Evolutionary conservation across 768 basidiomycete genomes (phyloP).

Genomic region (Lentinula boryana): DNA sequence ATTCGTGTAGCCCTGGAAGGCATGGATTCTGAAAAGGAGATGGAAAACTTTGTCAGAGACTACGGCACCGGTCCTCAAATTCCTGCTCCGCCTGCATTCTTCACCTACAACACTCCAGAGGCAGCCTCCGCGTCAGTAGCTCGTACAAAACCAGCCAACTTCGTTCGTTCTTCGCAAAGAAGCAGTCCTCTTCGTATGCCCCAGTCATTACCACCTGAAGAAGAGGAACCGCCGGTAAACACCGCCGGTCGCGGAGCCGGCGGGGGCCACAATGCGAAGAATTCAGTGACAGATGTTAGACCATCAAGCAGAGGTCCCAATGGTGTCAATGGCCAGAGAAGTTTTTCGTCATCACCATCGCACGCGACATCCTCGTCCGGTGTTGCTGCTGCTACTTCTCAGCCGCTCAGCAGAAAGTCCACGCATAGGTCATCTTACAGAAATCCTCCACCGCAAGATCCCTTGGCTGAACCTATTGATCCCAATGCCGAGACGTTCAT

Average conservation of each 20-base stretch:
- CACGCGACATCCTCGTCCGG: constrained; percentile 8
- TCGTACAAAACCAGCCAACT: constrained; percentile 3
- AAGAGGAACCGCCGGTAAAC: constrained; percentile 45
- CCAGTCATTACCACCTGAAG: constrained; percentile 15
- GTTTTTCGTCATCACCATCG: constrained; percentile 10
- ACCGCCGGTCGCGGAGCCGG: constrained; percentile 71
- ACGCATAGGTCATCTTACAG: constrained; percentile 19
- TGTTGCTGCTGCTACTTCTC: constrained; percentile 11
- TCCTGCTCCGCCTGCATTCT: constrained; percentile 58
- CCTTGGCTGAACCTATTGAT: constrained; percentile 54
- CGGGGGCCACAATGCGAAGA: constrained; percentile 33
- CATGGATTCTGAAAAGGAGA: constrained; percentile 59
- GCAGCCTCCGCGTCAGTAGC: neutral
- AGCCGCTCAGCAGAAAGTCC: constrained; percentile 17
- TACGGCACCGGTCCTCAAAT: constrained; percentile 63
- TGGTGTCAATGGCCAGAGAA: constrained; percentile 21
- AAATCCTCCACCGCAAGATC: constrained; percentile 28
- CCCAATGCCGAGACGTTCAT: constrained; percentile 63
- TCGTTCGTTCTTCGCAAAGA: constrained; percentile 3
- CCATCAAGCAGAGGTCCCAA: constrained; percentile 21
- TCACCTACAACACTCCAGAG: constrained; percentile 23
- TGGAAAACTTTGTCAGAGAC: constrained; percentile 60
- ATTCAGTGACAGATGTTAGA: constrained; percentile 23
- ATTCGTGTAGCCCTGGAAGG: constrained; percentile 62
- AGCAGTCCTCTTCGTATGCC: constrained; percentile 1